phyloP scores from a whole-genome alignment of 352 stramenopile genomes.

The Globisporangium viniferum region DNA sequence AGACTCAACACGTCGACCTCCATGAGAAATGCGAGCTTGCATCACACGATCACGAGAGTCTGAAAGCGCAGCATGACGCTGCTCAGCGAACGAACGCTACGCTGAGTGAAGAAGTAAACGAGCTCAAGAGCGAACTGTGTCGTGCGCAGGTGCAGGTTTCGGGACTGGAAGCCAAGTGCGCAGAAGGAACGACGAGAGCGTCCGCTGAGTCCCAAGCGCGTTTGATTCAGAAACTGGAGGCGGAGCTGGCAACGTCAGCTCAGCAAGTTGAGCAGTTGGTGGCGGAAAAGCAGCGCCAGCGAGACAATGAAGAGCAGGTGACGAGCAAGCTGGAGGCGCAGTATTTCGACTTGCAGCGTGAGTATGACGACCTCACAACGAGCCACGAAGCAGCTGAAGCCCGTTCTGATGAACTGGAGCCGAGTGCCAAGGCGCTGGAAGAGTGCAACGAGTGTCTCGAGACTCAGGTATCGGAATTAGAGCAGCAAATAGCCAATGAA shows the following conservation, averaged over 20 bases:
- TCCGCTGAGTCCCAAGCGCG: background rate
- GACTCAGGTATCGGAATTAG: background rate
- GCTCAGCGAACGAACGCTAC: background rate
- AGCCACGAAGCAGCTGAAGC: background rate
- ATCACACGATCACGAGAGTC: background rate
- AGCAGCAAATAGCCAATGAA: background rate
- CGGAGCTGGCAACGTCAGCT: background rate
- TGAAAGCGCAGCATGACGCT: background rate
- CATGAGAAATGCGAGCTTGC: background rate
- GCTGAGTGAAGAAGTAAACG: background rate
- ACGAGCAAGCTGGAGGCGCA: background rate
- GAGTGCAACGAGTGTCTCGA: background rate
- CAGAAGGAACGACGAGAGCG: background rate
- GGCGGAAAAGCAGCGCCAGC: background rate
- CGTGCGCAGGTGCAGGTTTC: background rate
- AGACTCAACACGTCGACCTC: background rate
- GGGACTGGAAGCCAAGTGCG: background rate
- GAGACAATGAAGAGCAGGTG: background rate
- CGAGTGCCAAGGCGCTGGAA: background rate
- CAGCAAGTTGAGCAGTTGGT: background rate
- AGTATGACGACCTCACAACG: background rate
- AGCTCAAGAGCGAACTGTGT: background rate
- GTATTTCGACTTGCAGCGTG: background rate
- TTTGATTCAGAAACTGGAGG: background rate
- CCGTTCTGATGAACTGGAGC: background rate